Base-by-base conservation (phyloP, 805 yeast genomes). In the Metschnikowia arizonensis region DNA sequence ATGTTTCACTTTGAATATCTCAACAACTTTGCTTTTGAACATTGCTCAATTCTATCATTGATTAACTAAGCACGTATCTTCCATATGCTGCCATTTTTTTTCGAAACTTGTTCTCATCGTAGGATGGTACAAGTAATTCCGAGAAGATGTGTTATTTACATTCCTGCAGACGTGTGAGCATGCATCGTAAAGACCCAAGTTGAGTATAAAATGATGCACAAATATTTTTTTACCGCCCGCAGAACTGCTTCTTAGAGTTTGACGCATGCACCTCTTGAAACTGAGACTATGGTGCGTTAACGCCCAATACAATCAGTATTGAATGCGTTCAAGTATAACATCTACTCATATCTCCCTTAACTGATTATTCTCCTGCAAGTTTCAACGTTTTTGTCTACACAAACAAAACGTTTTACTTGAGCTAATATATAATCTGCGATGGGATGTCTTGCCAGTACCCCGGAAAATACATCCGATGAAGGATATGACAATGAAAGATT, bases 401-500 rank as follows among this genome's bases (percentile, higher is more conserved):
- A n/a, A n/a, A 12, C 15, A 33, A 19, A 30, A 7, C 7, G n/a
- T 19, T 19, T 7, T 8, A 33, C 15, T 21, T 21, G 15, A 32
- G 17, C 25, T 8, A 6, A 12, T 5, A 25, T 5, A 25, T 15
- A 30, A 10, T 34, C n/a, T 15, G 26, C 26, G n/a, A 85, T 85
- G 95, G 95, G 95, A 12, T 85, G 95, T 58, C 56, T 74, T 15
- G 76, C 81, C 12, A 84, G 90, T 62, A 68, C 74, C 7, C 59
- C 44, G 24, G 42, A 34, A 2, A 62, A 25, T 19, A 23, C 60
- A 4, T 63, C 68, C 26, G 82, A 73, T 36, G 59, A 65, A 21
- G 84, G 81, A 60, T 77, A 78, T 47, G 62, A 79, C 35, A 66
- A 72, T 49, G 80, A 77, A 45, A 76, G 76, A 55, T 66, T 69